phyloP scores from a whole-genome alignment of 345 rosid species.

The Eucalyptus leucophloia region DNA sequence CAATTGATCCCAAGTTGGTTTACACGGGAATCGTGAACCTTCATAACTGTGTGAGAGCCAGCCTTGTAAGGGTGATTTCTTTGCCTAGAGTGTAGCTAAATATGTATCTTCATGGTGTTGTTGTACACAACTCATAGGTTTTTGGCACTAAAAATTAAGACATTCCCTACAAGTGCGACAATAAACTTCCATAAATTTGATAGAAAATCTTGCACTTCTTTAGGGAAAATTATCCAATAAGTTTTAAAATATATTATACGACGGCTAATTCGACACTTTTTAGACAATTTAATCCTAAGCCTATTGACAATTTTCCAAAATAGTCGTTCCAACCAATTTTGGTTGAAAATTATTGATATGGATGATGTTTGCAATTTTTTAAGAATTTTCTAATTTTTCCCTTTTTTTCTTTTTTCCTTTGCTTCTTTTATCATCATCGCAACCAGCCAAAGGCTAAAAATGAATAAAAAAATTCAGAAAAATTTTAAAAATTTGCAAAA shows the following conservation, averaged over 20 bases:
- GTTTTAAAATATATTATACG: neutral
- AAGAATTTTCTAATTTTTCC: neutral
- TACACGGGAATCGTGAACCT: neutral
- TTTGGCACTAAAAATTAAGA: no score
- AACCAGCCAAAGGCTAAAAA: neutral
- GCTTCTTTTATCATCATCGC: neutral
- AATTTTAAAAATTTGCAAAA: neutral
- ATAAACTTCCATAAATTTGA: neutral
- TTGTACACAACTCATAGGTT: neutral
- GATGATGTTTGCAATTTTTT: neutral
- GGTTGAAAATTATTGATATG: rapidly evolving
- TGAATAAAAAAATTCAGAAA: neutral
- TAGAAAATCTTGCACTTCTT: neutral
- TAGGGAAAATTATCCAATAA: neutral
- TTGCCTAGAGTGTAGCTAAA: neutral
- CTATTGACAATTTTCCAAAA: neutral
- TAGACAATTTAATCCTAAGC: neutral
- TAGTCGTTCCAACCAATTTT: neutral
- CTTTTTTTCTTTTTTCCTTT: no score
- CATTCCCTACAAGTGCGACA: neutral
- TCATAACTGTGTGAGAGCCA: neutral
- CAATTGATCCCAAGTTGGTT: rapidly evolving
- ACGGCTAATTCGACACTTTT: rapidly evolving
- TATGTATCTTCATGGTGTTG: neutral
- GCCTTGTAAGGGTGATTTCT: neutral